These are phyloP conservation scores for Aspergillus unguis DNA, from an alignment of 2,329 filamentous ascomycete species.

Conservation along the genomic window DNA sequence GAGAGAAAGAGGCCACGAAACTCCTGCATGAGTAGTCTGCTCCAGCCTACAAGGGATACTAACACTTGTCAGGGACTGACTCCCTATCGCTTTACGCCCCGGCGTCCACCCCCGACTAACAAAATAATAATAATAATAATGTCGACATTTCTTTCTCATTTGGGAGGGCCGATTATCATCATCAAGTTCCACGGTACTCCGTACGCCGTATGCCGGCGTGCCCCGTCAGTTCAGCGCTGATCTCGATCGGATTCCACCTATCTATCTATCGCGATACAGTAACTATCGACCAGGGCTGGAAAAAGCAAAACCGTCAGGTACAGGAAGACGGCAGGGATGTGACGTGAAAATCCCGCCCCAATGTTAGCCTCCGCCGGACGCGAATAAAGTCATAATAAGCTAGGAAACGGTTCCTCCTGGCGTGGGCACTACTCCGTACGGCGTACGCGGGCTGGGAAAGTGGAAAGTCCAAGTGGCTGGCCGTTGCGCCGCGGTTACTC, in stretches of 20 bases:
- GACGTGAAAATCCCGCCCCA: slow-evolving; percentile 6
- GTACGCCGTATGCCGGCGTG: not conserved
- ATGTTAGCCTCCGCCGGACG: not conserved
- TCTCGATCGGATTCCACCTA: slow-evolving; percentile 12
- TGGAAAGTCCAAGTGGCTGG: not conserved
- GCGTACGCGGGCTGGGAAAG: slow-evolving; percentile 3
- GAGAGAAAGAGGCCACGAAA: slow-evolving; percentile 1
- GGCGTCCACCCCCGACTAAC: not conserved
- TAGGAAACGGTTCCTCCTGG: not conserved
- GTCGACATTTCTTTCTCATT: not conserved
- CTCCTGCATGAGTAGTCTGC: slow-evolving; percentile 3
- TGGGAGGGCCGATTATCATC: not conserved
- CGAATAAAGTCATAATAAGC: not conserved
- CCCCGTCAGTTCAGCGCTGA: slow-evolving; percentile 8
- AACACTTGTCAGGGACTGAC: too few species aligned
- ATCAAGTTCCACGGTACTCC: slow-evolving; percentile 1
- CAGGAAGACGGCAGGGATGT: slow-evolving; percentile 6
- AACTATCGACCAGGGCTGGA: not conserved
- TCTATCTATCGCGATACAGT: not conserved
- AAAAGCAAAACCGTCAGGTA: not conserved
- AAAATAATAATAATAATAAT: not conserved
- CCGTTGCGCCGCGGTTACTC: slow-evolving; percentile 4
- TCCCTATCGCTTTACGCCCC: not conserved
- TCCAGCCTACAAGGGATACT: not conserved
- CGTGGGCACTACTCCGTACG: not conserved